Evolutionary conservation across 257 asterid species (phyloP), one percentile per base, ranked within the genome.

Genomic region (Gentiana dahurica): DNA sequence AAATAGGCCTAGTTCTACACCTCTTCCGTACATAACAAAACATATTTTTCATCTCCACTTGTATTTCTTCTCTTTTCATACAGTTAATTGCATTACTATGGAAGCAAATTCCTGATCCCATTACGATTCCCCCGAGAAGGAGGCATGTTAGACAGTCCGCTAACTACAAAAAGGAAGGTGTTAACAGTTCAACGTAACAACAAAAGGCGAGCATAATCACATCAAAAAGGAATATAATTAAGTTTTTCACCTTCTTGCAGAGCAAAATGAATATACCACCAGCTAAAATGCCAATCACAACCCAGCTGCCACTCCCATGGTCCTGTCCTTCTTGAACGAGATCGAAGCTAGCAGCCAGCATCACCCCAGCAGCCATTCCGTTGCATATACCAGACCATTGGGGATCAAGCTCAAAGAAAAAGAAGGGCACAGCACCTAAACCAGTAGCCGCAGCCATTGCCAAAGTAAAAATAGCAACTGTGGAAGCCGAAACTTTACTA

Each of bases 371-470:
- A 56, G 98, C 98, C 87, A 88, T 88, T 55, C 98, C 98, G 12
- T 92, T 92, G 82, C 98, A 92, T 64, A 92, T 71, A 54, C 98
- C 98, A 39, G 95, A 86, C 97, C 94, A 88, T 44, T 92, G 93
- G 53, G 98, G 79, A 77, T 92, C 97, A 50, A 92, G 94, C 81
- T 88, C 97, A 67, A 92, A 83, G 66, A 92, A 92, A 72, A 92
- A 92, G 78, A 92, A 92, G 24, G 98, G 98, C 51, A 88, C 52
- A 37, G 98, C 93, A 63, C 98, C 98, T 73, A 92, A 83, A 71
- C 98, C 98, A 66, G 94, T 85, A 39, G 98, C 97, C 37, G 91
- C 97, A 69, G 98, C 98, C 98, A 92, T 92, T 54, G 87, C 94
- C 67, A 92, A 54, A 0, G 98, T 92, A 64, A 73, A 88, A 70